Base-by-base conservation (phyloP, 768 basidiomycete species). In the Leccinum variicolor region DNA sequence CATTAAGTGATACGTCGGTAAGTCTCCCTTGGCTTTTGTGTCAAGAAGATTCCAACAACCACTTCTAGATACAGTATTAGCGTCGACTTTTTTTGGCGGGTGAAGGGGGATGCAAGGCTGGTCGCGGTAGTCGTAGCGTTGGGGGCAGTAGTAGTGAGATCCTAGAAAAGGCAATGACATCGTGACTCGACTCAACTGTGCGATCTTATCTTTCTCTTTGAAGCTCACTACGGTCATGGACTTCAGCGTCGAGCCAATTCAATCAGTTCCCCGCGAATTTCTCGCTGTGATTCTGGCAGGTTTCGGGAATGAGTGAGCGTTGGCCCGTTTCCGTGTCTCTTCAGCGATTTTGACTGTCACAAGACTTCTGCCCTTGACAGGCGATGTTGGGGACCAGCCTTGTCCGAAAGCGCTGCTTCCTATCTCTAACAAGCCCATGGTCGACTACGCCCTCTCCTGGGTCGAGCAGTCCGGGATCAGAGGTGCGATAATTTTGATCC, bases 381-480 rank as follows among this genome's bases (percentile, higher is more conserved):
- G 80, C 60, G 83, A 90, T 66, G 78, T 91, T 66, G 92, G 91
- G 55, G 91, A 92, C 50, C 85, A 86, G 55, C 84, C 90, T 23
- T 89, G 83, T 69, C 90, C 92, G 41, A 98, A 98, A 69, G 89
- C 94, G 7, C 75, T 98, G 7, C 78, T 97, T 6, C 92, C 94
- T 7, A 80, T 98, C 34, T 92, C 85, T 25, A 96, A 97, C 66
- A 88, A 80, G 60, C 92, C 94, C 2, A 84, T 97, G 76, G 79
- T 98, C 57, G 88, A 92, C 67, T 90, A 91, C 62, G 81, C 84
- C 8, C 78, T 98, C 26, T 77, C 83, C 8, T 98, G 95, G 95
- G 73, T 98, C 28, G 90, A 96, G 64, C 82, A 89, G 43, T 86
- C 92, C 11, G 92, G 92, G 21, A 84, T 97, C 34, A 84, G 82